These are phyloP conservation scores for Punica granatum DNA, from an alignment of 345 rosid genomes.

Conservation along the genomic window DNA sequence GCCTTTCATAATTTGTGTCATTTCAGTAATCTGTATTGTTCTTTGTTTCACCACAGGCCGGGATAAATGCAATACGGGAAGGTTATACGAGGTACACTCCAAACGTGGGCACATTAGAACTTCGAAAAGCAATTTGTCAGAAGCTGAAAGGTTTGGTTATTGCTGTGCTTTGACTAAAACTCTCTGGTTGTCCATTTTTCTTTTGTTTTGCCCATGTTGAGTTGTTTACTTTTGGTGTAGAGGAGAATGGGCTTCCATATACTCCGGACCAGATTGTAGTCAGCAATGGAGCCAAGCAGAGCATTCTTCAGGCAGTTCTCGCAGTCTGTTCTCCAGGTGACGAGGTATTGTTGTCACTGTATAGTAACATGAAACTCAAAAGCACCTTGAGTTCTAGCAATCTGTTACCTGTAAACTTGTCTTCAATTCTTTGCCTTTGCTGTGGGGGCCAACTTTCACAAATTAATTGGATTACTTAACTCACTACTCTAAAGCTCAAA, in stretches of 20 bases:
- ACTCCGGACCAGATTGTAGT: conserved; percentile 78
- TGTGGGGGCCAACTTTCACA: not conserved
- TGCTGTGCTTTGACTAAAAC: not conserved
- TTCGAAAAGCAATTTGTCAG: conserved; percentile 76
- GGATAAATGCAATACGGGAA: conserved; percentile 80
- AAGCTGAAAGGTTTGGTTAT: conserved; percentile 57
- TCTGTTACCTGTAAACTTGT: too few relatives aligned
- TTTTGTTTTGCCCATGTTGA: not conserved
- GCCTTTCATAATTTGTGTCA: not conserved
- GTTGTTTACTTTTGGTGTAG: conserved; percentile 22
- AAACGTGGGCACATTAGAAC: conserved; percentile 79
- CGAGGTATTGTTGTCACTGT: conserved; percentile 46
- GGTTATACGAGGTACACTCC: conserved; percentile 87
- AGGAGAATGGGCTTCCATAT: conserved; percentile 83
- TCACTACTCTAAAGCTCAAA: too few relatives aligned
- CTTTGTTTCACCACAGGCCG: conserved; percentile 46
- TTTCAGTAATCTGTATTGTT: not conserved
- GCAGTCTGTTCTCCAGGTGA: conserved; percentile 97
- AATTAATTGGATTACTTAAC: too few relatives aligned
- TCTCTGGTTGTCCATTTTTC: not conserved
- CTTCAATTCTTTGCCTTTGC: not conserved
- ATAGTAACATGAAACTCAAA: not conserved
- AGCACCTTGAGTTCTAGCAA: not conserved
- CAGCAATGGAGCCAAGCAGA: conserved; percentile 96
- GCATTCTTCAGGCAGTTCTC: conserved; percentile 66